Conservation (phyloP, 345 rosid species). For the Salix udensis region DNA sequence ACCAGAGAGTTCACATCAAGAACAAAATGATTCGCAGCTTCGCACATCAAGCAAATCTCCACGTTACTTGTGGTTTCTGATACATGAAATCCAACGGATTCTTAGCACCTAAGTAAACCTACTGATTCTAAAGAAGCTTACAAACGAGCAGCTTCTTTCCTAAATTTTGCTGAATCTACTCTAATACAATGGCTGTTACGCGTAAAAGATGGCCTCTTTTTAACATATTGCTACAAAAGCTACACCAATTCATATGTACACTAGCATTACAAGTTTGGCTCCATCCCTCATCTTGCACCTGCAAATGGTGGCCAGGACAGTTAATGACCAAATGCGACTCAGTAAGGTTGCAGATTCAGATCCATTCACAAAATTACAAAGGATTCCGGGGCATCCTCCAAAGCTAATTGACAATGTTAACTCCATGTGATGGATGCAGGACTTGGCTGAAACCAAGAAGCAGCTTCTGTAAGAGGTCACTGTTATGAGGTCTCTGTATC, state of each 20-base stretch:
- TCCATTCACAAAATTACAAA: background rate
- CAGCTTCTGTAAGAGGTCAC: background rate
- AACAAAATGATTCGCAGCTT: background rate
- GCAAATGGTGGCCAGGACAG: background rate
- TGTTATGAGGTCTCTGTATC: slow-evolving; percentile 34
- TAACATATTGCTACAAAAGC: slow-evolving; percentile 4
- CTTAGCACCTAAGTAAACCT: background rate
- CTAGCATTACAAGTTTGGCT: slow-evolving; percentile 3
- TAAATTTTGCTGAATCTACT: background rate
- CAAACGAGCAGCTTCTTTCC: background rate
- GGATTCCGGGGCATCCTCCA: background rate
- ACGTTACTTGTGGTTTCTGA: background rate
- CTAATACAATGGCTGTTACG: background rate
- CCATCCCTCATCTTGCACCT: background rate
- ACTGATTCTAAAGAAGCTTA: background rate
- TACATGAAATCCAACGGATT: background rate
- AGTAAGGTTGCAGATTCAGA: background rate
- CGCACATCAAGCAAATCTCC: background rate
- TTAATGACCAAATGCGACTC: background rate
- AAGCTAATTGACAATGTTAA: background rate
- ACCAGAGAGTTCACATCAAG: background rate
- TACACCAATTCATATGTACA: slow-evolving; percentile 20
- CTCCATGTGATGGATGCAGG: background rate
- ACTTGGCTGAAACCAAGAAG: background rate
- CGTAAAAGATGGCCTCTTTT: background rate